Base-by-base conservation (phyloP, 2,329 filamentous ascomycete genomes). In the Ophiocordyceps camponoti-rufipedis region DNA sequence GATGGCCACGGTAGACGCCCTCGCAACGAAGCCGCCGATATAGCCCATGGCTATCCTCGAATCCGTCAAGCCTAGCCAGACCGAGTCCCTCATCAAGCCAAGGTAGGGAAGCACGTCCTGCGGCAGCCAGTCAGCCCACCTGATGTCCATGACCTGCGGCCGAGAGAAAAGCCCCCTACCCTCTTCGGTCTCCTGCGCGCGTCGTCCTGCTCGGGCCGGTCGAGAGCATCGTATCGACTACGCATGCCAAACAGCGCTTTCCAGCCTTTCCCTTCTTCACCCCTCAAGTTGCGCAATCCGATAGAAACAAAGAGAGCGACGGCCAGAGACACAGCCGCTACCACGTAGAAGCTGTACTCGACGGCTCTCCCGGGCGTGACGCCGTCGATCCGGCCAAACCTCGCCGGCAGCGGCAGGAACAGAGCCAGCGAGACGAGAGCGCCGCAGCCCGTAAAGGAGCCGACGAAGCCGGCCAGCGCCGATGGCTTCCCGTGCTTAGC, bases 1-100 rank as follows among this genome's bases (percentile, higher is more conserved):
- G 51, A 98, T 94, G 45, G 85, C 89, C 5, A 98, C 91, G 0
- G 87, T 94, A 1, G 88, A 95, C 8, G 91, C 88, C 46, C 91
- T 79, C 10, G 88, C 89, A 2, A 98, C 89, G 55, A 96, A 95
- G 1, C 91, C 91, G 50, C 89, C 91, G 0, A 96, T 67, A 56
- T 96, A 98, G 28, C 84, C 89, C 0, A 96, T 71, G 16, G 78
- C 80, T 49, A 98, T 94, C 53, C 82, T 75, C 10, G 78, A 71
- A 57, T 93, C 84, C 9, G 69, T 77, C 54, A 86, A 77, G 13
- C 83, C 88, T 11, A 94, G 71, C 7, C 77, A 53, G 53, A 88
- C 59, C 33, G 83, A 72, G 49, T 78, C 67, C 50, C 72, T 64
- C 44, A 85, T 65, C 45, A 83, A 71, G 50, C 73, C 65, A 48